Percentiles rank a stretch among this genome's conserved stretches.
phyloP scores from a whole-genome alignment of 2,329 filamentous ascomycete genomes.

The Anthostomella pinea region DNA sequence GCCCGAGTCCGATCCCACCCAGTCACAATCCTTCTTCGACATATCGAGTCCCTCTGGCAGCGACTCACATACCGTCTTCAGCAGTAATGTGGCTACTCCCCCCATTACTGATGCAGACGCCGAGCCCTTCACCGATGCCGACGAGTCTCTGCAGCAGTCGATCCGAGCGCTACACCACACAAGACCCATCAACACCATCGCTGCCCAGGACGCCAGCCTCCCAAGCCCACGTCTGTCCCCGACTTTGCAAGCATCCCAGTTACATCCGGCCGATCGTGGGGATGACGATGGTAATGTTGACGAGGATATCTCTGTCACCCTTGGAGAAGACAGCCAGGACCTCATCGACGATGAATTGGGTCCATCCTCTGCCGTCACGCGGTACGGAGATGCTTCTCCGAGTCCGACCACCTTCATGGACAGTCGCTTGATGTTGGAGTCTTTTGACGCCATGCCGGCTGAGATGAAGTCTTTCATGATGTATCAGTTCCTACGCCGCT shows the following conservation, averaged over 20 bases:
- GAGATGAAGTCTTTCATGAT: slow-evolving; percentile 95
- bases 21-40: slow-evolving; percentile 42
- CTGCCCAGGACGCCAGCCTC: slow-evolving; percentile 83
- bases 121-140: slow-evolving; percentile 54
- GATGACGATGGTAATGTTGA: slow-evolving; percentile 41
- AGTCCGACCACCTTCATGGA: slow-evolving; percentile 58
- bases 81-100: slow-evolving; percentile 66
- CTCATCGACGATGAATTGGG: slow-evolving; percentile 35
- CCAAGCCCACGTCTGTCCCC: slow-evolving; percentile 94
- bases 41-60: slow-evolving; percentile 51
- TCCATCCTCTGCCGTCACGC: slow-evolving; percentile 18
- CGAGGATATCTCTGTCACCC: slow-evolving; percentile 35
- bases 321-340: slow-evolving; percentile 41
- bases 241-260: slow-evolving; percentile 70
- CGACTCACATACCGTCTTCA: slow-evolving; percentile 59
- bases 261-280: slow-evolving; percentile 40
- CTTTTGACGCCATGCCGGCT: slow-evolving; percentile 85
- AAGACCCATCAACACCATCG: slow-evolving; percentile 63
- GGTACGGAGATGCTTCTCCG: slow-evolving; percentile 27
- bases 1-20: slow-evolving; percentile 42
- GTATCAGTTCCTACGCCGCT: slow-evolving; percentile 89
- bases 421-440: slow-evolving; percentile 81
- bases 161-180: slow-evolving; percentile 45
- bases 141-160: slow-evolving; percentile 47
- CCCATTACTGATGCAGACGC: slow-evolving; percentile 71